These are phyloP conservation scores for Paspalum vaginatum DNA, from an alignment of 176 grass and related monocot species.

Conservation along the genomic window DNA sequence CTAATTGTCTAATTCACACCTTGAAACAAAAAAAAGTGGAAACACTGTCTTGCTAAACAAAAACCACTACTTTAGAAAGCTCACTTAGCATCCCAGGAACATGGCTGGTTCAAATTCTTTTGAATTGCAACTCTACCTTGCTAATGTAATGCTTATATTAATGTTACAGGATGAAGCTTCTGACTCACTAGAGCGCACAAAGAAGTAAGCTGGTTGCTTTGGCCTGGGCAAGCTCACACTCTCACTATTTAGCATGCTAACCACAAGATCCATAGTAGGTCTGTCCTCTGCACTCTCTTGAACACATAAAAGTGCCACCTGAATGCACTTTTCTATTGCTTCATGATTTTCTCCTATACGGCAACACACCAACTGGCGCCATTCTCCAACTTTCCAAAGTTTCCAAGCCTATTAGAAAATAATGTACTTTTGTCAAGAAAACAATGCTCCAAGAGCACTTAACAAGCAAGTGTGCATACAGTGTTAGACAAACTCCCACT, in stretches of 20 bases:
- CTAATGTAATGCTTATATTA: conserved; percentile 32
- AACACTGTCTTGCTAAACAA: conserved; percentile 3
- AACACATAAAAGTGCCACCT: conserved; percentile 56
- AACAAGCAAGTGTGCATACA: neutral
- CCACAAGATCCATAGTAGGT: conserved; percentile 47
- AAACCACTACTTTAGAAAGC: neutral
- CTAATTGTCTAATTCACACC: neutral
- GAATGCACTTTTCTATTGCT: conserved; percentile 45
- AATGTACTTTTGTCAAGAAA: conserved; percentile 13
- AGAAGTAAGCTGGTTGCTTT: conserved; percentile 54
- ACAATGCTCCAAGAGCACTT: neutral
- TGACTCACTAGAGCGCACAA: neutral
- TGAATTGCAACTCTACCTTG: conserved; percentile 6
- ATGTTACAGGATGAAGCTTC: neutral
- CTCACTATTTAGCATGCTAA: conserved; percentile 47
- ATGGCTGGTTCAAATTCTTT: neutral
- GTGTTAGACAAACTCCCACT: conserved; percentile 28
- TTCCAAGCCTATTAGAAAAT: conserved; percentile 46
- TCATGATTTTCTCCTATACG: conserved; percentile 2
- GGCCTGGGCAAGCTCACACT: conserved; percentile 37
- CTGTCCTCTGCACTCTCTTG: conserved; percentile 57
- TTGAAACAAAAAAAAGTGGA: conserved; percentile 1
- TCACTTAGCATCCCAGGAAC: neutral
- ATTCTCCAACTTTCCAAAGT: conserved; percentile 46
- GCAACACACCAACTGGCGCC: conserved; percentile 36